Evolutionary conservation across 1,139 yeast species (phyloP), one percentile per base, ranked within the genome.

Genomic region (Sugiyamaella novakii): DNA sequence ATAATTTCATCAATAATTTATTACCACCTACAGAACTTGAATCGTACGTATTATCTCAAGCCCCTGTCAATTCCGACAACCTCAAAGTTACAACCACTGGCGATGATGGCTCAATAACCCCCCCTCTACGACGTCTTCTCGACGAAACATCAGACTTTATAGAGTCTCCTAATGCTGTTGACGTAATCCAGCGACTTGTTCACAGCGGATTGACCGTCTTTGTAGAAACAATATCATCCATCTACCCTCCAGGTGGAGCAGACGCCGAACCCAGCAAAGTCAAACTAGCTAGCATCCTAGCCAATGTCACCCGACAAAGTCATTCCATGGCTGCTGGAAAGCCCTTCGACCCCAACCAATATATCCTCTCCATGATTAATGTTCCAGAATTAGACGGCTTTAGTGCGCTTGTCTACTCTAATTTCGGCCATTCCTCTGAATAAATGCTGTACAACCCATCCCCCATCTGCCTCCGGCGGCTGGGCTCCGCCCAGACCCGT

Each of bases 351-450:
- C 73, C 73, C 33, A 77, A 78, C 55, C 79, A 75, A 47, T 78
- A 77, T 46, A 65, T 77, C 12, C 67, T 66, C 11, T 71, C 69
- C 7, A 73, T 77, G 72, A 72, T 72, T 48, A 66, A 66, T 47
- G 72, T 80, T 28, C 82, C 80, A 21, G 89, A 82, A 54, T 76
- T 91, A 54, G 95, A 87, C 58, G 96, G 89, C 53, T 78, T 91
- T 60, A 83, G 95, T 68, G 97, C 97, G 3, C 78, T 89, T 59
- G 92, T 91, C 7, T 91, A 91, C 66, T 84, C 96, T 28, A 88
- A 88, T 64, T 87, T 43, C 17, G 45, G 45, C 18, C n/a, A 22
- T 3, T 4, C 37, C 7, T 14, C 21, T 8, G 38, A 22, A 33
- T 31, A 41, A 27, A 37, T 19, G 5, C 25, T 22, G 8, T 22